These are phyloP conservation scores for Helianthus tuberosus DNA, from an alignment of 129 eudicot genomes.

Conservation along the genomic window DNA sequence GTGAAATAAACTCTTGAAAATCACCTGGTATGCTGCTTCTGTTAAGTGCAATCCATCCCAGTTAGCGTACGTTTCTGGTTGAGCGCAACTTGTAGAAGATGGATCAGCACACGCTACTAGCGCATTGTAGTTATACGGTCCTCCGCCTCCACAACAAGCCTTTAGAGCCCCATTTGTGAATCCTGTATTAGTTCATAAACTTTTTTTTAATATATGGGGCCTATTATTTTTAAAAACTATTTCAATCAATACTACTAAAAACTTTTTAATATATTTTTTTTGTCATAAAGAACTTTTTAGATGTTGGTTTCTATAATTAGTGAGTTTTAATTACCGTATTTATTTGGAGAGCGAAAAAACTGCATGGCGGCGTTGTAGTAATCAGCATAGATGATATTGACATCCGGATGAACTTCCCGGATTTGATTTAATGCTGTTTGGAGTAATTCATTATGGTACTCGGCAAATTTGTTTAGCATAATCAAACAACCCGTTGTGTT, in stretches of 20 bases:
- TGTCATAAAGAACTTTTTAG: background rate
- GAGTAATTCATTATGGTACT: slow-evolving; percentile 50
- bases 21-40: slow-evolving; percentile 46
- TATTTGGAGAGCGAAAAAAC: slow-evolving; percentile 37
- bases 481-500: slow-evolving; percentile 47
- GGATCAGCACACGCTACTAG: slow-evolving; percentile 38
- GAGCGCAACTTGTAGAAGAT: slow-evolving; percentile 33
- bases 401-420: slow-evolving; percentile 42
- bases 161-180: slow-evolving; percentile 43
- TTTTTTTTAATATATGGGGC: background rate
- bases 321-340: slow-evolving; percentile 43
- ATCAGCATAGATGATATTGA: slow-evolving; percentile 50
- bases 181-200: slow-evolving; percentile 33
- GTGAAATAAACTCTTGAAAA: slow-evolving; percentile 43
- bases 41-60: slow-evolving; percentile 86
- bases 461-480: slow-evolving; percentile 38
- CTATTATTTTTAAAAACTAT: background rate
- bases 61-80: slow-evolving; percentile 43
- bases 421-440: slow-evolving; percentile 31
- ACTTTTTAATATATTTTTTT: background rate
- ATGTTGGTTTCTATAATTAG: background rate
- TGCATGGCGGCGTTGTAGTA: slow-evolving; percentile 55
- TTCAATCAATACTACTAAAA: background rate
- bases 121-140: slow-evolving; percentile 49
- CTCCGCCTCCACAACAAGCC: slow-evolving; percentile 78